Conservation (phyloP, 2,329 filamentous ascomycete genomes). For the Ceratocystis cacaofunesta region DNA sequence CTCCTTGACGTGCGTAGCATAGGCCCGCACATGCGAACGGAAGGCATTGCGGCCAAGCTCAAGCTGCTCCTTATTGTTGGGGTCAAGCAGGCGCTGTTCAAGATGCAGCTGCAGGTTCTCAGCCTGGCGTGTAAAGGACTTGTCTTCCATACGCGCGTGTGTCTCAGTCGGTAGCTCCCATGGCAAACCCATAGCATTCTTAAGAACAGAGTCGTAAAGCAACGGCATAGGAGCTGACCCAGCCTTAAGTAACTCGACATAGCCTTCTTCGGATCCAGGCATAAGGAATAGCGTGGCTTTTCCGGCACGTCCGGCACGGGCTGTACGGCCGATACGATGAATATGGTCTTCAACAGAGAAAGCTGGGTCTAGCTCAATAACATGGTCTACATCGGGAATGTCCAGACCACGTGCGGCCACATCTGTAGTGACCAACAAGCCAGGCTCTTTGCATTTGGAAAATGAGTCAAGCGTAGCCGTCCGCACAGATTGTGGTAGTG, state of each 20-base stretch:
- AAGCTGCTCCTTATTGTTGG: slow-evolving; percentile 45
- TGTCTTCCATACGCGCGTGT: slow-evolving; percentile 32
- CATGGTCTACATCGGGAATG: slow-evolving; percentile 83
- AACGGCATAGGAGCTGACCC: slow-evolving; percentile 34
- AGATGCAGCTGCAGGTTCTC: slow-evolving; percentile 45
- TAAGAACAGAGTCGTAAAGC: slow-evolving; percentile 39
- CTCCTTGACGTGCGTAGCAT: slow-evolving; percentile 78
- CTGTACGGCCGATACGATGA: slow-evolving; percentile 87
- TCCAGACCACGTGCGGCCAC: slow-evolving; percentile 92
- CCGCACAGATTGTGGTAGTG: slow-evolving; percentile 71
- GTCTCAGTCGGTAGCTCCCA: slow-evolving; percentile 59
- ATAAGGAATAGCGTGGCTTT: slow-evolving; percentile 80
- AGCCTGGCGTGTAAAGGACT: slow-evolving; percentile 35
- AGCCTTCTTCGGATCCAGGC: slow-evolving; percentile 83
- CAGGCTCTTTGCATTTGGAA: slow-evolving; percentile 54
- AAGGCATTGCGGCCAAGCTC: slow-evolving; percentile 75
- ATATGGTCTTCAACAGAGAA: slow-evolving; percentile 89
- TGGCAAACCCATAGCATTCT: slow-evolving; percentile 48
- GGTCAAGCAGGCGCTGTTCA: slow-evolving; percentile 42
- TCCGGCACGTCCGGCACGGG: slow-evolving; percentile 77
- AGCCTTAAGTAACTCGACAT: slow-evolving; percentile 56
- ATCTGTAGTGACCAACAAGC: slow-evolving; percentile 83
- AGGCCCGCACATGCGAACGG: slow-evolving; percentile 84
- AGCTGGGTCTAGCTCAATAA: slow-evolving; percentile 90
- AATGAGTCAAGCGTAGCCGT: slow-evolving; percentile 77